Evolutionary conservation across 129 eudicot genomes (phyloP), one percentile per base, ranked within the genome.

Genomic region (Tagetes patula): DNA sequence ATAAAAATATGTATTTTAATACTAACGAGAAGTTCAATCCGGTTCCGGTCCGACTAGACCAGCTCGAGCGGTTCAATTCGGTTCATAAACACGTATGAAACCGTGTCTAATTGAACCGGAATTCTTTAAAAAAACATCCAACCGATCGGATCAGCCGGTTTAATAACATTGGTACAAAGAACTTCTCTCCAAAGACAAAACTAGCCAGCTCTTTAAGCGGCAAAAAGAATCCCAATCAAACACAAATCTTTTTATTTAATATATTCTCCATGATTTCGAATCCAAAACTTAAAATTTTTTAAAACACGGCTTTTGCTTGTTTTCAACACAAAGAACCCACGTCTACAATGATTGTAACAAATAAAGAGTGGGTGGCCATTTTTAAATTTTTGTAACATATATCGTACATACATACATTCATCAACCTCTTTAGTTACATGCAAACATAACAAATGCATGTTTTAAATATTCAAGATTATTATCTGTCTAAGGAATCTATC

Each of bases 191-290:
- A 62, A 79, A 70, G 86, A 85, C 85, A 82, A 82, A 85, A 76
- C 67, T 75, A 75, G 84, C 89, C 86, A 85, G 86, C 79, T 79
- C 74, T 73, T 65, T 55, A 50, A 65, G 82, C 67, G 75, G 72
- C 84, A 77, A 82, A 71, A 65, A 66, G 77, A 84, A 71, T 79
- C 82, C 66, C 67, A 67, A 79, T 66, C 75, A 74, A 74, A 71
- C 71, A 69, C 60, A 14, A 75, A 60, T 77, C 65, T 67, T 67
- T 39, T 80, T 63, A 39, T 64, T 61, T 48, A 58, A 49, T 58
- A 49, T 58, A 61, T 4, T 46, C 66, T 58, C 55, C 41, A 74
- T 41, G 45, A 78, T 79, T 71, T 76, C n/a, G 40, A 77, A 47
- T 72, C 69, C 55, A 39, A 59, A 40, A 42, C 30, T 20, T 31